phyloP scores from a whole-genome alignment of 768 basidiomycete species.

The Rhizopogon rudus region DNA sequence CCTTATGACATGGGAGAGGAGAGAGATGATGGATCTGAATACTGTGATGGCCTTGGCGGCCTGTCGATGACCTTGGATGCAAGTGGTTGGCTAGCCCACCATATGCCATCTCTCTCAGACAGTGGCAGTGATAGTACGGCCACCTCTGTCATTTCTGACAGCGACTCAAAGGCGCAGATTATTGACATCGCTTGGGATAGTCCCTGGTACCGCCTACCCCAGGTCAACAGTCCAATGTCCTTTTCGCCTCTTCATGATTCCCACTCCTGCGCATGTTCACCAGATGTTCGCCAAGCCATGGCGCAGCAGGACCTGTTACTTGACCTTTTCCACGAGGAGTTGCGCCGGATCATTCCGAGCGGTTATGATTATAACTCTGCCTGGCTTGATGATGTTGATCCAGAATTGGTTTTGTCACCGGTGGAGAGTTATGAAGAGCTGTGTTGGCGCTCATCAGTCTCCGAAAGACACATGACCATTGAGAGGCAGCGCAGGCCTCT shows the following conservation, averaged over 20 bases:
- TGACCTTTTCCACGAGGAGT: constrained; percentile 25
- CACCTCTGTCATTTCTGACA: constrained; percentile 16
- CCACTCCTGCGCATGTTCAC: constrained; percentile 24
- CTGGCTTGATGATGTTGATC: constrained; percentile 24
- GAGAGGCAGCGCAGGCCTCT: constrained; percentile 5
- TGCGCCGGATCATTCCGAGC: constrained; percentile 19
- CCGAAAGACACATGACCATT: constrained; percentile 7
- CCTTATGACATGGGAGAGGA: not conserved
- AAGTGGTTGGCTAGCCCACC: constrained; percentile 1
- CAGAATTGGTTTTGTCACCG: constrained; percentile 23
- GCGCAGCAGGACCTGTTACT: constrained; percentile 29
- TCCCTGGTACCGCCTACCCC: constrained; percentile 31
- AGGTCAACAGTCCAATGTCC: constrained; percentile 20
- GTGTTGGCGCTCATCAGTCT: constrained; percentile 24
- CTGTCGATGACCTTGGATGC: not conserved
- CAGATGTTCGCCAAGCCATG: constrained; percentile 27
- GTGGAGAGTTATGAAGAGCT: constrained; percentile 22
- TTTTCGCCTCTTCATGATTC: constrained; percentile 15
- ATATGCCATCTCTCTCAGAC: constrained; percentile 8
- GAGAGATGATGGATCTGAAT: not conserved
- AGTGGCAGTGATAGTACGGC: constrained; percentile 18
- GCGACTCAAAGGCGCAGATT: constrained; percentile 30
- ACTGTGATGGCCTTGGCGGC: not conserved
- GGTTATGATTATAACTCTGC: constrained; percentile 14
- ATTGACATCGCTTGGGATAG: constrained; percentile 34